phyloP scores from a whole-genome alignment of 2,329 filamentous ascomycete genomes.

The Tolypocladium ophioglossoides region DNA sequence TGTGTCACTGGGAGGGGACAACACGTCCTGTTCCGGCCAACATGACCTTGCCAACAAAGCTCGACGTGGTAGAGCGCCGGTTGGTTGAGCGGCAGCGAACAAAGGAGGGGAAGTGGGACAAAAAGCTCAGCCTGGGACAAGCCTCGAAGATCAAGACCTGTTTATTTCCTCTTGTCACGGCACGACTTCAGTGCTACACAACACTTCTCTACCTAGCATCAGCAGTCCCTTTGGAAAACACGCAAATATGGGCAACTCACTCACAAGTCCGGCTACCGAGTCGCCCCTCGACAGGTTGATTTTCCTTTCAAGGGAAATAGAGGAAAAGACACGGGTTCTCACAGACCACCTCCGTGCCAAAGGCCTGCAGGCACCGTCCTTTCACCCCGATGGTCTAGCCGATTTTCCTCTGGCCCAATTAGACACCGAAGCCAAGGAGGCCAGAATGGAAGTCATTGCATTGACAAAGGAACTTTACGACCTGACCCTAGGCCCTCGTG shows the following conservation, averaged over 20 bases:
- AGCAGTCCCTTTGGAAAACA: neutral
- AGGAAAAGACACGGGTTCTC: conserved; percentile 9
- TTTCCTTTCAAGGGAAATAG: conserved; percentile 7
- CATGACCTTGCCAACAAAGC: neutral
- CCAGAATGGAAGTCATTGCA: conserved; percentile 10
- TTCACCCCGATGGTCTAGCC: conserved; percentile 7
- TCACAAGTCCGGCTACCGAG: neutral
- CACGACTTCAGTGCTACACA: neutral
- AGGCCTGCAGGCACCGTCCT: conserved; percentile 10
- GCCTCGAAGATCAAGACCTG: neutral
- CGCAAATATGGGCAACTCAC: neutral
- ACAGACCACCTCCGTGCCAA: conserved; percentile 7
- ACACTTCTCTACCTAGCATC: neutral
- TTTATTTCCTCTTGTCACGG: neutral
- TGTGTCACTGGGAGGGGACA: neutral
- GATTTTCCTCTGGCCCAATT: conserved; percentile 8
- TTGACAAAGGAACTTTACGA: conserved; percentile 12
- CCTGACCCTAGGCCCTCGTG: conserved; percentile 10
- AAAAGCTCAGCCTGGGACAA: neutral
- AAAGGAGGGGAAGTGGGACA: neutral
- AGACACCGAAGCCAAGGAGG: conserved; percentile 3
- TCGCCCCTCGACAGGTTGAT: conserved; percentile 8
- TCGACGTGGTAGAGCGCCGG: neutral
- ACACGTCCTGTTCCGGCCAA: neutral
- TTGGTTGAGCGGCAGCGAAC: neutral